Base-by-base conservation (phyloP, 2,329 filamentous ascomycete genomes). In the Massarina eburnea region DNA sequence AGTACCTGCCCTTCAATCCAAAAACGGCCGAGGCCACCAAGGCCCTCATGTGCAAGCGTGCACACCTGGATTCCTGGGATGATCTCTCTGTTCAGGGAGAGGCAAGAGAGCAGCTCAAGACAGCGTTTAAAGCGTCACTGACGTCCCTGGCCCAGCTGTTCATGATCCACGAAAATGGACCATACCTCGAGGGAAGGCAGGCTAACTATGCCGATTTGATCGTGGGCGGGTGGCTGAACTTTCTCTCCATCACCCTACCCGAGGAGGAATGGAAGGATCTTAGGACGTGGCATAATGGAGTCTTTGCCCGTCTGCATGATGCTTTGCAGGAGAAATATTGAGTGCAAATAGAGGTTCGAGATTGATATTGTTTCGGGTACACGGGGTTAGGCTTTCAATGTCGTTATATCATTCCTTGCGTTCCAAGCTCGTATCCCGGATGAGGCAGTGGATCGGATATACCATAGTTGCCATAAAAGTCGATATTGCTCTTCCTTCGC, bases 131-230 rank as follows among this genome's bases (percentile, higher is more conserved):
- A 43, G 54, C 61, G 4, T 67, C 61, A 34, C 55, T 82, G 18
- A 72, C 64, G 1, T 71, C 59, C 4, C 54, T 82, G 29, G 74
- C 71, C 0, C 65, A 59, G 49, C 45, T 77, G 2, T 81, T 75
- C 22, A 21, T 14, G 34, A 41, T 58, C 6, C 70, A 78, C 38
- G 36, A 52, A 0, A 63, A 49, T 10, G 79, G 79, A 6, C 76
- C 78, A 0, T 83, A 78, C 39, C 19, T 83, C 1, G 65, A 80
- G 2, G 80, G 79, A 0, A 38, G 50, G 1, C 57, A 52, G 57
- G 69, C 72, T 1, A 75, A 57, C 35, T 82, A 83, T 67, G 80
- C 78, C 1, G 81, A 84, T 55, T 56, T 82, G 1, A 80, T 83
- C 26, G 73, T 84, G 1, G 80, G 80, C 1, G 78, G 67, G 1